Evolutionary conservation across 2,329 filamentous ascomycete genomes (phyloP).

Genomic region (Claviceps fusiformis): DNA sequence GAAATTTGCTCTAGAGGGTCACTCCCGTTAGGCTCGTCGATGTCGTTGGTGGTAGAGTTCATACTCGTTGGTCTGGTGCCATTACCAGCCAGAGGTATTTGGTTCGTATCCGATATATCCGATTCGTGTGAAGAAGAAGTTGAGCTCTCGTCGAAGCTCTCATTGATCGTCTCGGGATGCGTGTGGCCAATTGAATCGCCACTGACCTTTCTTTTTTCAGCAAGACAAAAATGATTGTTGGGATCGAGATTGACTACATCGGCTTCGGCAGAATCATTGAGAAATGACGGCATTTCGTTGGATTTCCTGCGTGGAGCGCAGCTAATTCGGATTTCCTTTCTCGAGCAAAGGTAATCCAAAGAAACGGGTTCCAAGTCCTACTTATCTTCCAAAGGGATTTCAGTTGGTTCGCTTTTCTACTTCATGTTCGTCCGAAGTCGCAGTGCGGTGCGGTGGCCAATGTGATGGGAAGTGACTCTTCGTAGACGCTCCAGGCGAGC

Average conservation of each 20-base stretch:
- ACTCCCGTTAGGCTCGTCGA: constrained; percentile 23
- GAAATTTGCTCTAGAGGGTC: constrained; percentile 15
- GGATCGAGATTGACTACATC: constrained; percentile 32
- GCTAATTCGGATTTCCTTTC: not conserved
- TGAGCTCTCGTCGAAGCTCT: constrained; percentile 41
- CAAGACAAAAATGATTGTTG: constrained; percentile 23
- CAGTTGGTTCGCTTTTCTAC: not conserved
- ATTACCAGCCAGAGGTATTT: constrained; percentile 30
- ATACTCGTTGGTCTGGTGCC: constrained; percentile 37
- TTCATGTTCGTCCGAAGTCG: not conserved
- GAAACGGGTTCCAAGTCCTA: not conserved
- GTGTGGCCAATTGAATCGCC: constrained; percentile 24
- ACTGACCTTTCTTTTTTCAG: constrained; percentile 22
- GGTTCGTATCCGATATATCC: constrained; percentile 32
- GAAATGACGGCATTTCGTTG: constrained; percentile 39
- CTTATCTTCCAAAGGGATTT: not conserved
- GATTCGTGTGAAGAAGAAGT: constrained; percentile 40
- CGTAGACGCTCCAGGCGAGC: not conserved
- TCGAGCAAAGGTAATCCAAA: not conserved
- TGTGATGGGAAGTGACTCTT: not conserved
- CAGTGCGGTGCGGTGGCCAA: not conserved
- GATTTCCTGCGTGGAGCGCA: constrained; percentile 2
- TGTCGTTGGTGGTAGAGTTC: constrained; percentile 45
- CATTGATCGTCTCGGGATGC: constrained; percentile 32
- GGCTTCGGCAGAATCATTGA: constrained; percentile 30